Conservation (phyloP, 2,329 filamentous ascomycete species). For the Fusarium brachygibbosum region DNA sequence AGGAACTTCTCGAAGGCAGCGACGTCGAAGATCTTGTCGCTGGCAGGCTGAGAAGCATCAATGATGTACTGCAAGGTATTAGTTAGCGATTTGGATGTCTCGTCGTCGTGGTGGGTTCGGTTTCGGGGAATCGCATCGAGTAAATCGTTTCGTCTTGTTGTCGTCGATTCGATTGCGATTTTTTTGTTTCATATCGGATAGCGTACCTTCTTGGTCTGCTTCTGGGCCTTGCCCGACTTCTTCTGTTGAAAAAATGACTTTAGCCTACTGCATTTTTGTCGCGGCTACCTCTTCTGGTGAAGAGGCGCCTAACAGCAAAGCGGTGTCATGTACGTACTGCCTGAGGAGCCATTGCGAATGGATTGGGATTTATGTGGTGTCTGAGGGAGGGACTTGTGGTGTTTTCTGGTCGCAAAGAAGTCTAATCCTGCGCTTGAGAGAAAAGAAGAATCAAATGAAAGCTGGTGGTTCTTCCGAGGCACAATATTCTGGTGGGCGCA, state of each 20-base stretch:
- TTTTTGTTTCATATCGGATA: not conserved
- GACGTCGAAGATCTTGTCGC: constrained; percentile 99
- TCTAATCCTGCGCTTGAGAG: constrained; percentile 83
- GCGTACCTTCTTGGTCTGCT: constrained; percentile 87
- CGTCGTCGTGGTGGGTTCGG: constrained; percentile 2
- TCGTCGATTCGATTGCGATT: not conserved
- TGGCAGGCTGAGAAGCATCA: constrained; percentile 97
- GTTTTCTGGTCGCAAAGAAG: constrained; percentile 66
- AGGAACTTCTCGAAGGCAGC: constrained; percentile 99
- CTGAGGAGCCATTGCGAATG: constrained; percentile 82
- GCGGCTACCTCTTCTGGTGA: constrained; percentile 38
- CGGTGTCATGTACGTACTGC: constrained; percentile 87
- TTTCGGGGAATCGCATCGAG: not conserved
- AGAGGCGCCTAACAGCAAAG: constrained; percentile 88
- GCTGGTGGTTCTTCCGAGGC: constrained; percentile 23
- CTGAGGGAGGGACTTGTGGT: constrained; percentile 52
- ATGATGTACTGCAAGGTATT: constrained; percentile 83
- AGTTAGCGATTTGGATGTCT: constrained; percentile 24
- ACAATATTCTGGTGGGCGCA: constrained; percentile 48
- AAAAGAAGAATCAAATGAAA: constrained; percentile 24
- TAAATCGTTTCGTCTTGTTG: constrained; percentile 5
- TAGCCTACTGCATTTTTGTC: constrained; percentile 91
- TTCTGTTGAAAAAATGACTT: constrained; percentile 74
- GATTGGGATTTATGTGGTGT: constrained; percentile 37
- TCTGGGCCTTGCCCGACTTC: constrained; percentile 79